Percentiles rank a stretch among this genome's conserved stretches.
These are phyloP conservation scores for Ustilago trichophora DNA, from an alignment of 1,284 basidiomycete genomes.

Conservation along the genomic window DNA sequence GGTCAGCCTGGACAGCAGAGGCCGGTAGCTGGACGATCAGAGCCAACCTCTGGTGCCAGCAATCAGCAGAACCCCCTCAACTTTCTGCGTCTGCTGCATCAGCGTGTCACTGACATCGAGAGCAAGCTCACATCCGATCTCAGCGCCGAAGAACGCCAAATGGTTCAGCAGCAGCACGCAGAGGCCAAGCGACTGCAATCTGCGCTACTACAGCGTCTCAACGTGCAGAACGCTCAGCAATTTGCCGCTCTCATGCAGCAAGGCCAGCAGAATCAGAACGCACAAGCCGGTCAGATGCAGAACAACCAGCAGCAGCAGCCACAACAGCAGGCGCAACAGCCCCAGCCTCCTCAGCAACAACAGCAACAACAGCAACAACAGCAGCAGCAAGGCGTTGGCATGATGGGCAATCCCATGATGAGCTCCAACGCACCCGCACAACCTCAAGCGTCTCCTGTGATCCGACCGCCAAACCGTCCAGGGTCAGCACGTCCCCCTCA, in stretches of 20 bases:
- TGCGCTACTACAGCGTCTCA: conserved; percentile 45
- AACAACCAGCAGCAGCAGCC: conserved; percentile 13
- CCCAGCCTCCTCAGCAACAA: conserved; percentile 18
- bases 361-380: conserved; percentile 28
- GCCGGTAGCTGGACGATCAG: conserved; percentile 18
- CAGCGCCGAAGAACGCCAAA: conserved; percentile 44
- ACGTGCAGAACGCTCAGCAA: conserved; percentile 38
- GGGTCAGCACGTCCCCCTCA: conserved; percentile 40
- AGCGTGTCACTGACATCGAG: conserved; percentile 52
- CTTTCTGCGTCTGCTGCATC: conserved; percentile 53
- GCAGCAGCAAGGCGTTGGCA: conserved; percentile 15
- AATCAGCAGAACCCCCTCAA: conserved; percentile 47
- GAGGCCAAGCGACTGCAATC: conserved; percentile 48
- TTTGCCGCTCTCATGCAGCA: conserved; percentile 39
- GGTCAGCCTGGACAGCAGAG: conserved; percentile 29
- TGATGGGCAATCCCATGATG: conserved; percentile 24
- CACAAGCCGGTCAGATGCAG: conserved; percentile 18
- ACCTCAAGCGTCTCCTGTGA: conserved; percentile 36
- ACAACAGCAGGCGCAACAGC: conserved; percentile 8
- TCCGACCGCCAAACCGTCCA: conserved; percentile 38
- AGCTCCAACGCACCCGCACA: conserved; percentile 12
- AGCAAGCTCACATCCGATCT: conserved; percentile 48
- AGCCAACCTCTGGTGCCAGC: conserved; percentile 13
- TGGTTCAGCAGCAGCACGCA: conserved; percentile 43
- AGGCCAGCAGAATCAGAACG: conserved; percentile 20